Evolutionary conservation across 352 stramenopile species (phyloP).

Genomic region (Globisporangium mamillatum): DNA sequence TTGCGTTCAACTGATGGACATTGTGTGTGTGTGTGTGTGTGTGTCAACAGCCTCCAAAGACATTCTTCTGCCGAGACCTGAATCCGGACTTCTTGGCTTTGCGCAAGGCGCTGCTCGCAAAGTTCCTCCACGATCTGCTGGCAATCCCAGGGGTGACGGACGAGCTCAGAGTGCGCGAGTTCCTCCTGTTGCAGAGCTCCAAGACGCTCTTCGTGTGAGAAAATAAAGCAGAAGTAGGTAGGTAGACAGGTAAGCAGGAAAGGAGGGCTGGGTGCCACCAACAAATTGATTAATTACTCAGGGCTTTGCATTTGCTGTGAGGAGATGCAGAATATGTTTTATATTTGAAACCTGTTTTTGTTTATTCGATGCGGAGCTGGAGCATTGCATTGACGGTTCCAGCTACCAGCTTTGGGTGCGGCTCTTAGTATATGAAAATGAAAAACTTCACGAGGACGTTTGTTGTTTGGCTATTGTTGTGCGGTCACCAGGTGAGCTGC

Average conservation of each 20-base stretch:
- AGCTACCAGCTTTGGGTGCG: not conserved
- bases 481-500: not conserved
- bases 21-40: not conserved
- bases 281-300: conserved; percentile 21
- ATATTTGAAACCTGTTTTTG: not conserved
- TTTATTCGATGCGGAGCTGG: not conserved
- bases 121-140: conserved; percentile 61
- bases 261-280: not conserved
- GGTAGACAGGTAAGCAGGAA: not conserved
- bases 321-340: not conserved
- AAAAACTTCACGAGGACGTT: not conserved
- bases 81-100: conserved; percentile 64
- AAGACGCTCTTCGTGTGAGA: conserved; percentile 57
- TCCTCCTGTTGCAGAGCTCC: conserved; percentile 58
- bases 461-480: not conserved
- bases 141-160: conserved; percentile 60
- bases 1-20: not conserved
- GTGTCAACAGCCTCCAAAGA: conserved; percentile 49
- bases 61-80: conserved; percentile 67
- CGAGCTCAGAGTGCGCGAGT: conserved; percentile 52
- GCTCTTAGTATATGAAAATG: conserved; percentile 5
- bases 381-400: not conserved
- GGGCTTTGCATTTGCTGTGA: not conserved
- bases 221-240: conserved; percentile 13
- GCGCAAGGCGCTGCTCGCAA: conserved; percentile 49